Evolutionary conservation across 768 basidiomycete genomes (phyloP), one percentile per base, ranked within the genome.

Genomic region (Suillus spraguei): DNA sequence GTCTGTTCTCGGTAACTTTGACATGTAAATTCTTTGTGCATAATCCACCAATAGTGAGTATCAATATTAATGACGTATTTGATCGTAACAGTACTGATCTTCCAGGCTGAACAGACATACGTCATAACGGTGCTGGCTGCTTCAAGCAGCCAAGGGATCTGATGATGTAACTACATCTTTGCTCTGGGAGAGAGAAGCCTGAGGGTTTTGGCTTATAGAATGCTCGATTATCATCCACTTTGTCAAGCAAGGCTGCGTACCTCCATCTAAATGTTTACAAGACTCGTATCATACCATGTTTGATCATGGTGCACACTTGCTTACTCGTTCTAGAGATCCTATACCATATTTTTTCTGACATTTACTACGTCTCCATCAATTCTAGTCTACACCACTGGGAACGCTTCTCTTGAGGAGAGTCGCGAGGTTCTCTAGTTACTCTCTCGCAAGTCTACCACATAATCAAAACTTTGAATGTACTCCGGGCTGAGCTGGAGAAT

Each of bases 381-480:
- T 41, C 41, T 17, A 17, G 41, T 41, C 14, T 11, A 13, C n/a
- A 35, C n/a, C 11, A 5, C 10, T 35, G 33, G 52, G 10, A 11
- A 11, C 20, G 5, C 6, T 10, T n/a, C n/a, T n/a, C n/a, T n/a
- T n/a, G n/a, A n/a, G n/a, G n/a, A n/a, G n/a, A n/a, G n/a, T n/a
- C n/a, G n/a, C n/a, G n/a, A n/a, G 9, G 36, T 39, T 39, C 36
- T 28, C 17, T 56, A 14, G 36, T 16, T 17, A 16, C 14, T 17
- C 38, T 39, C 38, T 56, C 36, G 24, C 24, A 38, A 28, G 24
- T 39, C 38, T 71, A 69, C 58, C 63, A 8, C n/a, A 20, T 64
- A 9, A 68, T 71, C 64, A 70, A 60, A 22, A 59, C 67, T 3
- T 22, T 72, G 11, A 53, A 66, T 28, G 44, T 63, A 52, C 53